Evolutionary conservation across 2,329 filamentous ascomycete species (phyloP), one percentile per base, ranked within the genome.

Genomic region (Calonectria pauciramosa): DNA sequence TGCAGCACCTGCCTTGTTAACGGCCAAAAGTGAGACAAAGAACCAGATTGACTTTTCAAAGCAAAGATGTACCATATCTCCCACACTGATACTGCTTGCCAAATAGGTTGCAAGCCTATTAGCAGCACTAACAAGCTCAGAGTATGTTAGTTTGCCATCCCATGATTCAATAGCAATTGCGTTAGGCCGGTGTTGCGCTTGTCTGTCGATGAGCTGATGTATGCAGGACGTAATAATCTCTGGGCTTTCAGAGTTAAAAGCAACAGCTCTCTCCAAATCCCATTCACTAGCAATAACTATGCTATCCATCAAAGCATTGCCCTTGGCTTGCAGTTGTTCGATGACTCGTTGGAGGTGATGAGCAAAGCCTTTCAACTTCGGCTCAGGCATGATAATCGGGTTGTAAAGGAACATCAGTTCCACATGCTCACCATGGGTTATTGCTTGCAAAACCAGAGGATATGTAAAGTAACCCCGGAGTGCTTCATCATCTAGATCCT

Each of bases 1-100:
- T 0, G 74, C 70, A 26, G 78, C 81, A 0, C 81, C 81, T 4
- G 80, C 76, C 8, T 81, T 80, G 1, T 77, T 32, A 4, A 82
- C 75, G 4, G 78, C 79, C 3, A 82, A 71, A 73, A 82, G 78
- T 0, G 80, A 60, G 16, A 82, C 73, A 4, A 79, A 49, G 1
- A 77, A 68, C 79, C 80, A 79, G 0, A 76, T 32, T 18, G 56
- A 60, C 23, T 60, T 60, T 32, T 60, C 56, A 14, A 60, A 60
- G 23, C 56, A 60, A 11, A 60, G 32, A 20, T 60, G 56, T 1
- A 80, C 78, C n/a, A 77, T 38, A 0, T 38, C 63, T 0, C 76
- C 23, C 10, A 64, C 6, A 3, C 34, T 11, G n/a, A 80, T 38
- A 6, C 72, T 14, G 2, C 75, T 76, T 3, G 72, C 76, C 0